Evolutionary conservation across 2,329 filamentous ascomycete genomes (phyloP), one percentile per base, ranked within the genome.

Genomic region (Hypomyces perniciosus): DNA sequence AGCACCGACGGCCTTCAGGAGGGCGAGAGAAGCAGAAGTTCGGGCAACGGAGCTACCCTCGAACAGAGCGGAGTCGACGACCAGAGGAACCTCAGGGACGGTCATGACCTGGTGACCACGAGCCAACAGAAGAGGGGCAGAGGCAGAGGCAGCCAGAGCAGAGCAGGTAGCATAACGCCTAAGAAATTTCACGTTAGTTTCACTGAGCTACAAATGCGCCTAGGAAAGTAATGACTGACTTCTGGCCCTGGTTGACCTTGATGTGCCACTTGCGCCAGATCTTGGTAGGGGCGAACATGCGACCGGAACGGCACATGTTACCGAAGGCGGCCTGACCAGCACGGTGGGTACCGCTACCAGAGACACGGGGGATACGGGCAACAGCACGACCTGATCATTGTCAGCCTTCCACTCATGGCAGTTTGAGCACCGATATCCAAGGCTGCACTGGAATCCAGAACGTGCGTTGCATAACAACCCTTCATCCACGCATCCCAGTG

Each of bases 221-320:
- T 34, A 33, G 33, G 7, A 30, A 8, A 29, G 4, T 13, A 26
- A 51, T 37, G 30, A 74, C 83, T 76, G 73, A 90, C 89, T 93
- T 96, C 85, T 99, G 93, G 76, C 88, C 88, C 77, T 95, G 84
- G 84, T 95, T 96, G 85, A 99, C 84, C 90, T 97, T 97, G 83
- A 96, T 84, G 84, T 99, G 93, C 95, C 93, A 99, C 83, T 96
- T 96, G 76, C 93, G 85, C 95, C 93, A 99, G 80, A 96, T 88
- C 87, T 99, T 99, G 79, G 93, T 99, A 64, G 93, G 93, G 66
- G 93, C 93, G 80, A 99, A 99, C 93, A 99, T 99, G 80, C 93
- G 93, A 82, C 95, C 93, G 73, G 92, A 96, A 76, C 93, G 91
- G 82, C 93, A 99, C 90, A 92, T 90, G 88, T 99, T 99, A 90